Evolutionary conservation across 2,329 filamentous ascomycete genomes (phyloP).

Genomic region (Talaromyces albobiverticillius): DNA sequence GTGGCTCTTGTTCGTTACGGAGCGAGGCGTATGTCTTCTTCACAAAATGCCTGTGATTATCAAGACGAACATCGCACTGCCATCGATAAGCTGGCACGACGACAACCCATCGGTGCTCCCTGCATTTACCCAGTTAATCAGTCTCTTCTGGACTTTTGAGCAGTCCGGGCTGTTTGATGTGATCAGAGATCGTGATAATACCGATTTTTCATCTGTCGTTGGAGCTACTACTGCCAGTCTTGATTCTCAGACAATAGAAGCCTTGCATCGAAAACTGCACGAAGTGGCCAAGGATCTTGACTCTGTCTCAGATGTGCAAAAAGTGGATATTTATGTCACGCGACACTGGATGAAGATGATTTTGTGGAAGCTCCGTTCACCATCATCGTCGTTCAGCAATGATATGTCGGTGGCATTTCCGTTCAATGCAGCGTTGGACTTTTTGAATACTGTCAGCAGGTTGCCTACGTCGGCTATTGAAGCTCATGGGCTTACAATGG

Average conservation of each 20-base stretch:
- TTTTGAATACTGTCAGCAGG: conserved; percentile 42
- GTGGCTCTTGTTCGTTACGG: conserved; percentile 52
- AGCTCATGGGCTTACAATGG: conserved; percentile 50
- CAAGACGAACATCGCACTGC: conserved; percentile 39
- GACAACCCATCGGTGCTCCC: conserved; percentile 46
- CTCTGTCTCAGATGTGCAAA: conserved; percentile 48
- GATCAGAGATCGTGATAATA: conserved; percentile 31
- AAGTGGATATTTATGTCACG: conserved; percentile 50
- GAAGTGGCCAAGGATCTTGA: conserved; percentile 40
- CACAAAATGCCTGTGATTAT: conserved; percentile 50
- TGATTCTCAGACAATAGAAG: conserved; percentile 19
- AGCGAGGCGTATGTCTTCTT: conserved; percentile 49
- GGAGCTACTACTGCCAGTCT: conserved; percentile 23
- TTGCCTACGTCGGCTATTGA: conserved; percentile 49
- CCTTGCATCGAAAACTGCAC: conserved; percentile 44
- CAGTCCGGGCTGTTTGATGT: conserved; percentile 50
- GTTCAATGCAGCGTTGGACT: conserved; percentile 33
- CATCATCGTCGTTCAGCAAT: conserved; percentile 23
- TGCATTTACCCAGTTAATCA: conserved; percentile 50
- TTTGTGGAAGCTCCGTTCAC: conserved; percentile 44
- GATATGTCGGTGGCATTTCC: conserved; percentile 41
- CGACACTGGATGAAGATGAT: conserved; percentile 53
- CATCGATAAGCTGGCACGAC: conserved; percentile 29
- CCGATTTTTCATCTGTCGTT: background rate
- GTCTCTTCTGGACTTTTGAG: conserved; percentile 52